Percentiles rank a stretch among this genome's conserved stretches.
phyloP scores from a whole-genome alignment of 1,284 basidiomycete genomes.

The Apiotrichum montevideense region DNA sequence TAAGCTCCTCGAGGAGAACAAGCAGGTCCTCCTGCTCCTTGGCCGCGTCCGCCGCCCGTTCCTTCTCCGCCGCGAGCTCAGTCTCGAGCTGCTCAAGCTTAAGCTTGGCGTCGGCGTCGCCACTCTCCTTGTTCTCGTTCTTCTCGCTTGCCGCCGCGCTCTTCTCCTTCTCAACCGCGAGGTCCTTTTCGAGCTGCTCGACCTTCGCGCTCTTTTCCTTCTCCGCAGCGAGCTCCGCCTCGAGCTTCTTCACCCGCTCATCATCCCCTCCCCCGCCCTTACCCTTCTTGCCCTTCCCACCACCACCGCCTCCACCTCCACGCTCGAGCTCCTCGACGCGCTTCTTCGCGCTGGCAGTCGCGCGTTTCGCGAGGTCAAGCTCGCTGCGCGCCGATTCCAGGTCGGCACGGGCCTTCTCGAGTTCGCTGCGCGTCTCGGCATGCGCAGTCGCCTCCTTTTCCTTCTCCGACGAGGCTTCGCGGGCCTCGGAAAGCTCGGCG shows the following conservation, averaged over 20 bases:
- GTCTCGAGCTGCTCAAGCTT: slow-evolving; percentile 10
- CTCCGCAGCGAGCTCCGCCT: background rate
- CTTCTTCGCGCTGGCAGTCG: slow-evolving; percentile 4
- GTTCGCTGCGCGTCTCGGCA: slow-evolving; percentile 24
- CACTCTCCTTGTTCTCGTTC: no score
- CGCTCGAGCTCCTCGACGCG: slow-evolving; percentile 21
- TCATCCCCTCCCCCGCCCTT: slow-evolving; percentile 17
- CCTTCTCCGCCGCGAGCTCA: slow-evolving; percentile 56
- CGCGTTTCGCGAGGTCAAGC: slow-evolving; percentile 6
- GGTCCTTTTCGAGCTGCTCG: background rate
- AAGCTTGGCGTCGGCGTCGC: no score
- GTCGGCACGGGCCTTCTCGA: slow-evolving; percentile 28
- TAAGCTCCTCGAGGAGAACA: slow-evolving; percentile 87
- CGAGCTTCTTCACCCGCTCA: background rate
- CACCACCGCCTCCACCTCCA: background rate
- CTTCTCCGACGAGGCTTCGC: slow-evolving; percentile 18
- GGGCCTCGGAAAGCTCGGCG: slow-evolving; percentile 25
- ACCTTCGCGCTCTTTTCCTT: slow-evolving; percentile 1
- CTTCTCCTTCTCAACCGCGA: no score
- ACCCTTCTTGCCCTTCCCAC: slow-evolving; percentile 14
- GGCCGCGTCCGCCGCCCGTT: slow-evolving; percentile 68
- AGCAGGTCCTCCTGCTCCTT: slow-evolving; percentile 94
- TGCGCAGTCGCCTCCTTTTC: slow-evolving; percentile 20
- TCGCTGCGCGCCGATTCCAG: slow-evolving; percentile 19
- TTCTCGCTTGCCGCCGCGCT: no score